Evolutionary conservation across 1,284 basidiomycete genomes (phyloP), one percentile per base, ranked within the genome.

Genomic region (Dichomitus squalens): DNA sequence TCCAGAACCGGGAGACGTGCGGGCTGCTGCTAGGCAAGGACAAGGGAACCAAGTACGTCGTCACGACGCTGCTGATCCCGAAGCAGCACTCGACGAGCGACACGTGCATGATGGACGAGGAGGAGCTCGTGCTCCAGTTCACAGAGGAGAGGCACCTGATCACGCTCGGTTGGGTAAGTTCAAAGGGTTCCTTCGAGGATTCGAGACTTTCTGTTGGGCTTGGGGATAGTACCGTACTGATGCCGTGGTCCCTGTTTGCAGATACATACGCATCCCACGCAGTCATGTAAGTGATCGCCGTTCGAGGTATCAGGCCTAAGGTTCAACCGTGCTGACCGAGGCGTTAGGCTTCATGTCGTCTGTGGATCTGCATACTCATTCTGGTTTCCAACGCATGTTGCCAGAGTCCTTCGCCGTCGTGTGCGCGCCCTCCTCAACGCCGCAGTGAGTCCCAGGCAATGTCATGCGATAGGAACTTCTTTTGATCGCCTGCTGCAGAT

Each of bases 241-340:
- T 50, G 27, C 7, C 41, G 27, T 14, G 31, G 14, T 53, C 34
- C 25, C 12, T 6, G 25, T 27, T 39, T 40, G 12, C 67, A 94
- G 92, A 95, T 95, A 63, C 93, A 96, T 74, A 96, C 93, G 0
- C 93, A 96, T 71, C 94, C 94, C 1, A 90, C 92, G 14, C 93
- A 95, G 65, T 89, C 87, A 53, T 95, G 93, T 87, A 63, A 58
- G 83, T 78, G 34, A 23, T 49, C 58, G 20, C 20, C 44, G 29
- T 23, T 1, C 25, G 5, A 25, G 9, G 25, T 7, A 9, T 33
- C 44, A 11, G 12, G 9, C 29, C 3, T 14, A 18, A 21, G 11
- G 20, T 33, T 33, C 1, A 7, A 14, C 18, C 11, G n/a, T 47
- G 29, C 44, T 47, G 27, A 47, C 18, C 18, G 36, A 33, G 35